phyloP scores from a whole-genome alignment of 1,284 basidiomycete genomes.

The Tausonia pullulans region DNA sequence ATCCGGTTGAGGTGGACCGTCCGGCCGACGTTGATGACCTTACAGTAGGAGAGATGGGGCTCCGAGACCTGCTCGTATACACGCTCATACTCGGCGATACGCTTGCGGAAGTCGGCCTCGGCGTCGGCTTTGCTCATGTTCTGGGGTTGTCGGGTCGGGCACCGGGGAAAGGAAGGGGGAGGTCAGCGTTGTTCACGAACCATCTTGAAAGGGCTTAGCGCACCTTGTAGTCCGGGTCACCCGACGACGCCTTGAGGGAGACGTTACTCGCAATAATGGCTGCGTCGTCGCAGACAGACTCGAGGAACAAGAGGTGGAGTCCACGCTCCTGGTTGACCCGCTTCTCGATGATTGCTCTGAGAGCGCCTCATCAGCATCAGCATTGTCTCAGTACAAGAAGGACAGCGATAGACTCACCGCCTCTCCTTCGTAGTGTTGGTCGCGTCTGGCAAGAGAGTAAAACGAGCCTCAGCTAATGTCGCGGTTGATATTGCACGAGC shows the following conservation, averaged over 20 bases:
- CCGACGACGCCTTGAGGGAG: conserved; percentile 86
- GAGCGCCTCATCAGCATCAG: neutral
- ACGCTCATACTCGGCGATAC: conserved; percentile 86
- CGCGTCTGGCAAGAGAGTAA: conserved; percentile 50
- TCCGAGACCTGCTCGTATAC: conserved; percentile 94
- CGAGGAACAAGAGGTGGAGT: conserved; percentile 85
- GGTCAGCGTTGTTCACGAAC: too few relatives aligned
- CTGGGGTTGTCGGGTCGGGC: too few relatives aligned
- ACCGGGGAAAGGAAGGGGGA: too few relatives aligned
- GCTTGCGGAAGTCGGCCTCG: conserved; percentile 75
- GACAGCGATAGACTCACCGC: conserved; percentile 38
- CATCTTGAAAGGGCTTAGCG: too few relatives aligned
- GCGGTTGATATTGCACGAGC: neutral
- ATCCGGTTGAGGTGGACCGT: conserved; percentile 75
- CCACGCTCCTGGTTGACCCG: conserved; percentile 82
- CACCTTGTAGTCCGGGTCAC: conserved; percentile 91
- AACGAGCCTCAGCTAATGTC: neutral
- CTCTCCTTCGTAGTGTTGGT: conserved; percentile 79
- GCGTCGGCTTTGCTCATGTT: conserved; percentile 73
- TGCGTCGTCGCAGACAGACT: conserved; percentile 89
- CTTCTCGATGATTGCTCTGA: conserved; percentile 64
- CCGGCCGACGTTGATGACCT: conserved; percentile 77
- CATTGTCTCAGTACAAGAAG: too few relatives aligned
- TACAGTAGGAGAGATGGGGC: conserved; percentile 70
- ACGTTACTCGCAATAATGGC: conserved; percentile 89